Evolutionary conservation across 257 asterid species (phyloP).

Genomic region (Lavandula angustifolia): DNA sequence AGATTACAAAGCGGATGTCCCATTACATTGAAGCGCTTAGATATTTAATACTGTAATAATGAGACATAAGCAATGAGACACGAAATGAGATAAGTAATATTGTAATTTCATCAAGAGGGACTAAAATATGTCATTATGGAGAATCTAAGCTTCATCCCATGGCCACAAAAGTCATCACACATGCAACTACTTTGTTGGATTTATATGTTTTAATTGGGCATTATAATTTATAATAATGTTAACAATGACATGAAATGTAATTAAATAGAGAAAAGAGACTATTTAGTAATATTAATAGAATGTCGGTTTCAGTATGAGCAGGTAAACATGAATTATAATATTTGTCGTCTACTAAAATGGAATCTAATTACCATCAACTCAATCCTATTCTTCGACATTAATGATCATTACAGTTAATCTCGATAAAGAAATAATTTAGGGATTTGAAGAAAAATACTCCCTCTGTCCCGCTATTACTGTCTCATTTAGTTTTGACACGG

Average conservation of each 20-base stretch:
- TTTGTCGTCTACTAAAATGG: not conserved
- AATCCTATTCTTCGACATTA: not conserved
- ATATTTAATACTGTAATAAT: not conserved
- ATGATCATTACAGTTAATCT: too few species aligned
- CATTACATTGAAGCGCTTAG: conserved; percentile 45
- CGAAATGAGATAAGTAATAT: too few species aligned
- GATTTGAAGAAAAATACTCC: too few species aligned
- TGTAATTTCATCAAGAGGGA: too few species aligned
- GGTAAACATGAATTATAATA: too few species aligned
- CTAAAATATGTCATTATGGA: too few species aligned
- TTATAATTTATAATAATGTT: not conserved
- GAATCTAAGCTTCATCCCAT: not conserved
- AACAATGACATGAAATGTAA: not conserved
- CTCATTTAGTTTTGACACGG: too few species aligned
- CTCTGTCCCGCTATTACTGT: too few species aligned
- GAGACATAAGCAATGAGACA: too few species aligned
- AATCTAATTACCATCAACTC: not conserved
- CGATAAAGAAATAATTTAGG: too few species aligned
- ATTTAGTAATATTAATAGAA: too few species aligned
- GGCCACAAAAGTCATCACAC: not conserved
- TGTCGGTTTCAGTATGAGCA: too few species aligned
- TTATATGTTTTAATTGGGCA: not conserved
- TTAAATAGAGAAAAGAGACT: not conserved
- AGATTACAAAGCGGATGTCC: conserved; percentile 66
- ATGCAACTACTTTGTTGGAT: not conserved